A percentile compares a stretch with the other conserved stretches of the same genome.
Evolutionary conservation across 2,329 filamentous ascomycete species (phyloP).

Genomic region (Calonectria pseudoturangicola): DNA sequence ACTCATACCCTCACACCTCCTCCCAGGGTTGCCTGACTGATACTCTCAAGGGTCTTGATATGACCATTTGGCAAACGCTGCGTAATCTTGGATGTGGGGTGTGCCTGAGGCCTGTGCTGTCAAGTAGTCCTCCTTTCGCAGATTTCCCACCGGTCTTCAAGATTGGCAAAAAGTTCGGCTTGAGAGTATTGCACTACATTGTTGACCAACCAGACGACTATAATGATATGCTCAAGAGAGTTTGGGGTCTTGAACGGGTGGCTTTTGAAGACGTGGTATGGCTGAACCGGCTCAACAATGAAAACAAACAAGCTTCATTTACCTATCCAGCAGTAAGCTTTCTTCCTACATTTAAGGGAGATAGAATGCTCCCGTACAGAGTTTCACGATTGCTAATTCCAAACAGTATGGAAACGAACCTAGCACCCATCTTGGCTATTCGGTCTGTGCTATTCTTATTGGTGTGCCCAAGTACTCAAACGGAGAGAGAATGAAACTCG

Average conservation of each 20-base stretch:
- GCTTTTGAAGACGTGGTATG: background rate
- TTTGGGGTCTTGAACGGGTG: background rate
- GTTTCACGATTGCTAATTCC: background rate
- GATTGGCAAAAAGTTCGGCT: background rate
- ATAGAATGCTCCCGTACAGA: background rate
- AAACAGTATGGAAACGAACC: background rate
- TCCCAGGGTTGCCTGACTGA: background rate
- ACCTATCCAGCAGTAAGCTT: background rate
- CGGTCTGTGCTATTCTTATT: background rate
- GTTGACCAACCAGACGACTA: background rate
- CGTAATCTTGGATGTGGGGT: background rate
- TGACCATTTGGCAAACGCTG: background rate
- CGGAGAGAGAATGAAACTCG: background rate
- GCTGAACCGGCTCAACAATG: background rate
- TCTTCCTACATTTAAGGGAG: background rate
- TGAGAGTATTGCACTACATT: background rate
- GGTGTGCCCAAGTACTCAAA: background rate
- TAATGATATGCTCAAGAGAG: background rate
- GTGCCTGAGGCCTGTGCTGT: background rate
- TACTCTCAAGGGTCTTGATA: background rate
- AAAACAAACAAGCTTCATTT: slow-evolving; percentile 3
- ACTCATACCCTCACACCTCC: background rate
- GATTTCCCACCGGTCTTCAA: background rate
- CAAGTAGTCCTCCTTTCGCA: background rate
- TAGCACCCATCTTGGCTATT: background rate